A percentile compares a stretch with the other conserved stretches of the same genome.
These are phyloP conservation scores for Thalassiosira mediterranea DNA, from an alignment of 352 stramenopile genomes.

Conservation along the genomic window DNA sequence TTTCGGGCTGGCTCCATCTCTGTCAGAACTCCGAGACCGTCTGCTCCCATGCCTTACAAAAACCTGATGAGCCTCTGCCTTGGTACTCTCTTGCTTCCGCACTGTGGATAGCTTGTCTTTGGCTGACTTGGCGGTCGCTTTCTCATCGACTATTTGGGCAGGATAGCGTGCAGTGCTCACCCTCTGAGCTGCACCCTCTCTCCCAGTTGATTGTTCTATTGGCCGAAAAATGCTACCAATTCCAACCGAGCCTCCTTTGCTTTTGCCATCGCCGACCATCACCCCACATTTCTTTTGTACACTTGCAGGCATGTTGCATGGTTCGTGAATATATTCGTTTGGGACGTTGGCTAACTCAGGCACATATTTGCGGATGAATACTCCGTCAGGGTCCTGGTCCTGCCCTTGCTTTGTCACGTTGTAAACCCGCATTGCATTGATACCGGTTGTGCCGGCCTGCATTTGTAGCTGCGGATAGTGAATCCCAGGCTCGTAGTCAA, in stretches of 20 bases:
- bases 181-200: background rate
- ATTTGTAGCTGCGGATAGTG: conserved; percentile 79
- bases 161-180: conserved; percentile 48
- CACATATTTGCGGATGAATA: conserved; percentile 61
- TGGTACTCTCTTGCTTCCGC: conserved; percentile 57
- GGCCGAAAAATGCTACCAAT: conserved; percentile 8
- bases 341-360: conserved; percentile 58
- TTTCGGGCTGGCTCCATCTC: conserved; percentile 56
- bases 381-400: conserved; percentile 70
- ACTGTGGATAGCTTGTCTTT: conserved; percentile 66
- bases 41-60: conserved; percentile 72
- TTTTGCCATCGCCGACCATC: conserved; percentile 20
- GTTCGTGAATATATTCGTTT: conserved; percentile 69
- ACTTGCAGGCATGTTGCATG: conserved; percentile 61
- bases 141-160: conserved; percentile 67
- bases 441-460: conserved; percentile 74
- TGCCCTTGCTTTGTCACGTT: conserved; percentile 74
- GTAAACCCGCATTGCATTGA: conserved; percentile 79
- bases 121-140: conserved; percentile 53
- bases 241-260: background rate
- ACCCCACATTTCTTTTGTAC: conserved; percentile 53
- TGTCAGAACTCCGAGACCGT: conserved; percentile 37
- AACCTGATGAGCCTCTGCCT: conserved; percentile 57
- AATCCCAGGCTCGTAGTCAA: conserved; percentile 74
- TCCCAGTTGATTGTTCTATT: conserved; percentile 20